Percentiles rank a stretch among this genome's conserved stretches.
phyloP scores from a whole-genome alignment of 192 early-diverging fungal species.

The Anaeromyces robustus region DNA sequence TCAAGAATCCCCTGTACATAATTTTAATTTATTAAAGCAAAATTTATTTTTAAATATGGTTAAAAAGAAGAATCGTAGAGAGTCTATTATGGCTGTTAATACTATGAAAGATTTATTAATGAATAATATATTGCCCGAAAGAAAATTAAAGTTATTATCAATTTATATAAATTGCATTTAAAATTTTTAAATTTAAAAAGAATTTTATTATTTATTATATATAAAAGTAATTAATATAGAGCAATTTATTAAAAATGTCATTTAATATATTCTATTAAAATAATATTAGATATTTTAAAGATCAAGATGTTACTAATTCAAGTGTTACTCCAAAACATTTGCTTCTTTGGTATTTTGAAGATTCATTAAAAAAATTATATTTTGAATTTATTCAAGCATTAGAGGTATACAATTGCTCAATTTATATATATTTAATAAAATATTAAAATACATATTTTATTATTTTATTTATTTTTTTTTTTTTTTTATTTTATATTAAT shows the following conservation, averaged over 20 bases:
- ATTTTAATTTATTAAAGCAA: slow-evolving; percentile 45
- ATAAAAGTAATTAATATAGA: too few relatives aligned
- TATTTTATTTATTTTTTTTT: too few relatives aligned
- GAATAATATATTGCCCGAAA: slow-evolving; percentile 58
- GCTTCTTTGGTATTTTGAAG: slow-evolving; percentile 87
- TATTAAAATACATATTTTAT: too few relatives aligned
- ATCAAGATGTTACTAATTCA: slow-evolving; percentile 54
- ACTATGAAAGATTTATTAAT: slow-evolving; percentile 81
- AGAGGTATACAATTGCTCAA: slow-evolving; percentile 34
- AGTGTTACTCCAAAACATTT: slow-evolving; percentile 54
- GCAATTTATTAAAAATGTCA: too few relatives aligned
- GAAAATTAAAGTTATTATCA: slow-evolving; percentile 47
- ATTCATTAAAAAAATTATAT: slow-evolving; percentile 76
- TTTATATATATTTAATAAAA: slow-evolving; percentile 1
- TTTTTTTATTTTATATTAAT: too few relatives aligned
- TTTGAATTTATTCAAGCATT: slow-evolving; percentile 80
- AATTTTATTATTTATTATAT: too few relatives aligned
- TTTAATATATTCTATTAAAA: background rate
- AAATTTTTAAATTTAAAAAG: too few relatives aligned
- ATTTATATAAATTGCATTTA: too few relatives aligned
- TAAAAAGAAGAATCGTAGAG: slow-evolving; percentile 76
- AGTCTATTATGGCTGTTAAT: slow-evolving; percentile 67
- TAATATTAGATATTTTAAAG: slow-evolving; percentile 59
- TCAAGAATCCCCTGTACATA: slow-evolving; percentile 83
- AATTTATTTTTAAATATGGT: slow-evolving; percentile 52